Base-by-base conservation (phyloP, 2,329 filamentous ascomycete species). In the Aspergillus tubingensis region DNA sequence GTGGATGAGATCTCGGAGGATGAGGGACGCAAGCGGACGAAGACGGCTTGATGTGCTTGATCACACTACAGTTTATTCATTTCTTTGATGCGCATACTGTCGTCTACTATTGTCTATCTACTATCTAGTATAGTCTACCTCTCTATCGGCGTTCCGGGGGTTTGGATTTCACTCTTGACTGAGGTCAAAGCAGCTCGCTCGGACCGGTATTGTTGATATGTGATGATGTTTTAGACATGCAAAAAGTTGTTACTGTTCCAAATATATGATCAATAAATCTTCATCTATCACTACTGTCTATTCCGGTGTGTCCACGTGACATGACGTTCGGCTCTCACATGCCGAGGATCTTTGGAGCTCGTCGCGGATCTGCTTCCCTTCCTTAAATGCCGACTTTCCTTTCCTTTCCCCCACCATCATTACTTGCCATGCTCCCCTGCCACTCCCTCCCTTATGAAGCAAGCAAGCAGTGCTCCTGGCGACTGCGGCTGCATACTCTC, bases 1-100 rank as follows among this genome's bases (percentile, higher is more conserved):
- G 76, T 76, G 57, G 76, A 79, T 63, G 75, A 76, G 57, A 56
- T 75, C 23, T 74, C 71, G 54, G 70, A 76, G 55, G 74, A 76
- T 43, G 74, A 75, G 61, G 66, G 69, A 53, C 65, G 68, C 54
- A 77, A 77, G 68, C 70, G 69, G 66, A 62, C 68, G 60, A 69
- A 69, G 62, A 75, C 61, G 62, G 67, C 69, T 36, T 75, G 66
- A 70, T 36, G 23, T 65, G 48, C 56, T 59, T 58, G 63, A 67
- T 63, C 59, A 61, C 64, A 61, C 64, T 65, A 63, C 58, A 65
- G 58, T 65, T 66, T 60, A 65, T 63, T 65, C 65, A 66, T 71
- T 69, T 68, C 65, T 63, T 67, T 36, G 32, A 36, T 36, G 32
- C 4, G 32, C 32, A 36, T 36, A 36, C 32, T 36, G 67, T 65